A percentile compares a stretch with the other conserved stretches of the same genome.
Evolutionary conservation across 148 eudicot genomes (phyloP).

Genomic region (Rhododendron mucronatum): DNA sequence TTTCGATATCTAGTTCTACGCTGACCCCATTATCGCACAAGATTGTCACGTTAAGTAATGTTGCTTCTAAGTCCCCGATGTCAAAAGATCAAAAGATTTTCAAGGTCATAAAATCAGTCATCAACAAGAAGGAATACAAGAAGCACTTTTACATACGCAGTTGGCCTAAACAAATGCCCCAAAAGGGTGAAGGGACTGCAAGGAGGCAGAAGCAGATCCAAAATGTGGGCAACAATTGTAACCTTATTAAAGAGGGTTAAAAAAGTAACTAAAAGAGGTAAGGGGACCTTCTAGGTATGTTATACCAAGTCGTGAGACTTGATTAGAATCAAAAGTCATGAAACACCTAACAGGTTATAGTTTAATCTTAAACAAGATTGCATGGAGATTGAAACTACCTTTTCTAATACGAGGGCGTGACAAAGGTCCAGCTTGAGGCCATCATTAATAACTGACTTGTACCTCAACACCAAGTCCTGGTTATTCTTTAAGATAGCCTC

Average conservation of each 20-base stretch:
- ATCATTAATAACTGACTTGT: constrained; percentile 86
- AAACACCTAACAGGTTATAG: background rate
- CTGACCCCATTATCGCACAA: background rate
- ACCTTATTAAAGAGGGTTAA: background rate
- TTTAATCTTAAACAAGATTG: background rate
- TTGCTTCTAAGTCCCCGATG: background rate
- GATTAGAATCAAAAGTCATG: background rate
- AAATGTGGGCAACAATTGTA: background rate
- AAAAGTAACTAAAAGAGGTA: background rate
- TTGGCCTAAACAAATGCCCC: background rate
- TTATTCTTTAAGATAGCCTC: constrained; percentile 69
- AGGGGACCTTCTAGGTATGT: background rate
- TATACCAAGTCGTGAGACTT: background rate
- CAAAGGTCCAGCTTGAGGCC: constrained; percentile 73
- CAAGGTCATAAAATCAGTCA: background rate
- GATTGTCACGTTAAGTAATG: background rate
- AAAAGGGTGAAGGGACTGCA: background rate
- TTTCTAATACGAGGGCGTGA: constrained; percentile 73
- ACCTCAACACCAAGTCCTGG: constrained; percentile 71
- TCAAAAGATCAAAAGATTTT: background rate
- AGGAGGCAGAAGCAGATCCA: background rate
- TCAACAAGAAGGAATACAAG: background rate
- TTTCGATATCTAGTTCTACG: background rate
- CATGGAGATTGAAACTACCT: constrained; percentile 39
- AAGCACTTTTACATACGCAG: background rate